Evolutionary conservation across 257 asterid genomes (phyloP), one percentile per base, ranked within the genome.

Genomic region (Przewalskia tangutica): DNA sequence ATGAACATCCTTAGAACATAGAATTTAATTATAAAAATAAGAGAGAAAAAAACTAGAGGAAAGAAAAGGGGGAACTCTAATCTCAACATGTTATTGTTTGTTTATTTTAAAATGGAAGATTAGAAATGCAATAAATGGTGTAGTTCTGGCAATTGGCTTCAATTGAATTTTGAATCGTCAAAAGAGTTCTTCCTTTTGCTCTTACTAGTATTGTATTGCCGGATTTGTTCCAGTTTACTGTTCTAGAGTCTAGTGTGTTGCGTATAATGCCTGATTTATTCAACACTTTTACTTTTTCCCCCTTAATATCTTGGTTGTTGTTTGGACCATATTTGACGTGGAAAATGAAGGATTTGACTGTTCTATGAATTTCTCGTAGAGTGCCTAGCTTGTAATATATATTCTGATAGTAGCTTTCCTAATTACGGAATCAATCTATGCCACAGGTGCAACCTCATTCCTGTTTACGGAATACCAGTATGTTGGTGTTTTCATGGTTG

Each of bases 401-500:
- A 58, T 32, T 82, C 58, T 17, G 65, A 73, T 76, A 64, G 18
- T 59, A 54, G 60, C 27, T 71, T 63, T 44, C 77, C 40, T 20
- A 71, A 46, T 34, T 20, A 7, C 17, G 59, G 58, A 20, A 71
- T 46, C 40, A 18, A 38, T 68, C 84, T 81, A 71, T 83, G 32
- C 77, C 48, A 81, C 91, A 93, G 97, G 97, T 77, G 90, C 97
- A 71, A 93, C 97, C 73, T 93, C 97, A 8, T 93, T 93, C 85
- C 94, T 93, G 6, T 89, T 86, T 63, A 93, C 97, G 0, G 87
- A 84, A 87, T 93, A 93, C 89, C 89, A 89, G 84, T 93, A 93
- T 83, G 94, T 93, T 68, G 94, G 97, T 50, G 81, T 93, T 81
- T 93, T 93, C 92, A 91, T 93, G 97, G 89, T 89, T 70, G 97